phyloP scores from a whole-genome alignment of 2,329 filamentous ascomycete genomes.

The Diaporthe capsici region DNA sequence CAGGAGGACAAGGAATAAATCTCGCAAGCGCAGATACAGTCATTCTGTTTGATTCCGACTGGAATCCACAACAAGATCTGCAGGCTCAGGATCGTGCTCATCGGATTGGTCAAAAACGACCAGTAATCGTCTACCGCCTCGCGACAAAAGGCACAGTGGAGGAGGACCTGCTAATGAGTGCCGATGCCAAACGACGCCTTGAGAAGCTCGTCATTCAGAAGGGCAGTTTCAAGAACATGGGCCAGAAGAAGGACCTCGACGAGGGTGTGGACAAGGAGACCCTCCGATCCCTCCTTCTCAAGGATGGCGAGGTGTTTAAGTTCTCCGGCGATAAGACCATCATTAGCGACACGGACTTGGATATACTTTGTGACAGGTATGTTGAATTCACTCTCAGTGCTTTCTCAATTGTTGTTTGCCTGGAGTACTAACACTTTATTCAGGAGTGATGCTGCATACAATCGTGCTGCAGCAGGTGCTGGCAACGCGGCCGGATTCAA shows the following conservation, averaged over 20 bases:
- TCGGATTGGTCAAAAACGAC: constrained; percentile 91
- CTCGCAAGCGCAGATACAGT: constrained; percentile 93
- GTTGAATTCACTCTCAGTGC: neutral
- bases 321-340: constrained; percentile 74
- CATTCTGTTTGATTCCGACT: constrained; percentile 88
- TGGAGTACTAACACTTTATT: neutral
- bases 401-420: neutral
- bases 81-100: constrained; percentile 97
- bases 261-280: constrained; percentile 72
- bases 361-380: constrained; percentile 81
- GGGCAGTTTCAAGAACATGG: constrained; percentile 82
- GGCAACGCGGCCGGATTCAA: constrained; percentile 80
- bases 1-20: constrained; percentile 96
- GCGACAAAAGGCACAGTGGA: constrained; percentile 95
- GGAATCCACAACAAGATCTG: constrained; percentile 97
- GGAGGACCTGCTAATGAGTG: constrained; percentile 86
- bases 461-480: constrained; percentile 81
- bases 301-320: constrained; percentile 78
- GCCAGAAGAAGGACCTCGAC: constrained; percentile 68
- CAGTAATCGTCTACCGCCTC: constrained; percentile 93
- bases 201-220: constrained; percentile 98
- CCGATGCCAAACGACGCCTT: constrained; percentile 90
- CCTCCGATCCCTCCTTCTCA: constrained; percentile 73
- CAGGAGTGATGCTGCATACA: constrained; percentile 72
- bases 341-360: constrained; percentile 81